Base-by-base conservation (phyloP, 1,284 basidiomycete genomes). In the Termitomyces sp. region DNA sequence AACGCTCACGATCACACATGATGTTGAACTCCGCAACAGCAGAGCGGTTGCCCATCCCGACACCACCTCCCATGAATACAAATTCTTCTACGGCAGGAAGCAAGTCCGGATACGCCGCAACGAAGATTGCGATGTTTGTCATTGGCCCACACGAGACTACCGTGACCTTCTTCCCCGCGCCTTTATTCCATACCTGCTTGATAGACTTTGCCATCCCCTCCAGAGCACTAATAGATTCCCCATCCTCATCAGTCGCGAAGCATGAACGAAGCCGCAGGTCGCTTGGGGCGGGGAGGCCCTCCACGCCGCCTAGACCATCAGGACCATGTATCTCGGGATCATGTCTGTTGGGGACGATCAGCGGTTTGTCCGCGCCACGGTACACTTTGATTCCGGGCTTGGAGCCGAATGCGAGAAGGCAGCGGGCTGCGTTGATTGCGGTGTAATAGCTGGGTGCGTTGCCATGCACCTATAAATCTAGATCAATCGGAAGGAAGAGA, bases 21-120 rank as follows among this genome's bases (percentile, higher is more conserved):
- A 92, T 86, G 64, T 93, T 94, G 70, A 84, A 93, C 67, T 93
- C 91, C 76, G 88, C 88, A 12, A 82, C 84, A 12, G 89, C 73
- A n/a, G 85, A 84, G 43, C 84, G 73, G 64, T 92, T 93, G 0
- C 90, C 91, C 12, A 89, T 65, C 3, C 90, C 90, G n/a, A 90
- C 83, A 1, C 83, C 88, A 38, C 91, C 91, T n/a, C 92, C 91
- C 91, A 94, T 93, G 64, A 92, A 90, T 3, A 92, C 86, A 55
- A 93, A 82, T 61, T 90, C 81, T 57, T 88, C 84, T 4, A 92
- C 73, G 8, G 77, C 84, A 2, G 75, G 75, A n/a, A 90, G 64
- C 7, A 94, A 72, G 40, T 90, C 82, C 0, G 87, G 82, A 67
- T 87, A 87, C 1, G 83, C 79, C 56, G 79, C 79, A 17, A 88